These are phyloP conservation scores for Tetraselmis chui DNA, from an alignment of 139 green algal genomes.

Conservation along the genomic window DNA sequence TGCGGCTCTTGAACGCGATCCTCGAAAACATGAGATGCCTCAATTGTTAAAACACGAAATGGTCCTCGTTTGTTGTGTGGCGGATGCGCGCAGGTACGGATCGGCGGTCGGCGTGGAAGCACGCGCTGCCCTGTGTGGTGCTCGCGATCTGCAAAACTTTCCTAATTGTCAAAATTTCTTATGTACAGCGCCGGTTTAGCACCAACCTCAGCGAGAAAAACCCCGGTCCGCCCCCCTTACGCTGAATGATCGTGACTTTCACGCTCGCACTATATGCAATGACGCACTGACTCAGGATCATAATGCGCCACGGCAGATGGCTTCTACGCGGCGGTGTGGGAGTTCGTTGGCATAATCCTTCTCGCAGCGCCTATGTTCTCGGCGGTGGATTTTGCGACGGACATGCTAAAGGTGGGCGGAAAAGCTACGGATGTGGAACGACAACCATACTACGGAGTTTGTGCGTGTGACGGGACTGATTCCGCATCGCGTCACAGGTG, in stretches of 20 bases:
- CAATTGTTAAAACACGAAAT: no score
- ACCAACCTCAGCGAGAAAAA: constrained; percentile 63
- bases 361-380: constrained; percentile 58
- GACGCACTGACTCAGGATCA: background rate
- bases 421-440: no score
- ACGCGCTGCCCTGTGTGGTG: background rate
- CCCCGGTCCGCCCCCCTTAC: constrained; percentile 16
- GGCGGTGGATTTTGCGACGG: constrained; percentile 20
- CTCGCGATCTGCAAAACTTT: background rate
- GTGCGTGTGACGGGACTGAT: no score
- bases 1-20: no score
- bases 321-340: constrained; percentile 51
- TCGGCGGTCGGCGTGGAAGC: background rate
- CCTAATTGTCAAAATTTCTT: constrained; percentile 18
- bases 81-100: background rate
- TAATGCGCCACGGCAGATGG: constrained; percentile 16
- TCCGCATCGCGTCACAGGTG: no score
- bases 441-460: no score
- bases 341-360: constrained; percentile 60
- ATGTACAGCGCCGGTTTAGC: constrained; percentile 59
- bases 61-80: no score
- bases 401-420: background rate
- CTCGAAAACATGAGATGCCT: no score
- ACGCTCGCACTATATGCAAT: background rate
- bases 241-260: background rate